Conservation (phyloP, 768 basidiomycete genomes). For the Leccinum sublutescens region DNA sequence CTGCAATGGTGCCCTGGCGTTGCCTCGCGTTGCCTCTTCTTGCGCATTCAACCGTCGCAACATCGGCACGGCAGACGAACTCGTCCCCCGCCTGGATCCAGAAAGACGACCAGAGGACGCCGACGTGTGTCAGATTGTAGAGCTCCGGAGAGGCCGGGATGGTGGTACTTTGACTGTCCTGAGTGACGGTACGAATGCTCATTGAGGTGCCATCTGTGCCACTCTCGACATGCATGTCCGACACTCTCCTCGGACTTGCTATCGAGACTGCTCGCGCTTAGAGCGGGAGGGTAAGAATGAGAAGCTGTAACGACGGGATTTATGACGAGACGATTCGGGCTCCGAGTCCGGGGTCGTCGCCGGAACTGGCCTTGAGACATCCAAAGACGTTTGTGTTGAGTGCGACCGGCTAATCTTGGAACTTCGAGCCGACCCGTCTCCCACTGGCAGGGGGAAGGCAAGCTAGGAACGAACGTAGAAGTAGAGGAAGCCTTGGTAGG, state of each 20-base stretch:
- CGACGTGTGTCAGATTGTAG: constrained; percentile 8
- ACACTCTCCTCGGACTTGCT: neutral
- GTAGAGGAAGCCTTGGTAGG: neutral
- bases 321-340: constrained; percentile 4
- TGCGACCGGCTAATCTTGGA: neutral
- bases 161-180: constrained; percentile 22
- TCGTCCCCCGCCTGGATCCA: neutral
- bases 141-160: neutral
- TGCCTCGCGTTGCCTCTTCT: constrained; percentile 1
- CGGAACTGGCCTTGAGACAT: neutral
- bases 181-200: constrained; percentile 21
- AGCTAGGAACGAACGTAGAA: neutral
- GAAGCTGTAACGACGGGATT: constrained; percentile 23
- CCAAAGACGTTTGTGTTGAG: neutral
- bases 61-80: constrained; percentile 16
- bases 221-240: constrained; percentile 2
- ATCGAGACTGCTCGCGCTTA: constrained; percentile 13
- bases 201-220: constrained; percentile 22
- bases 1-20: neutral
- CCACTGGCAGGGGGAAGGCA: no score
- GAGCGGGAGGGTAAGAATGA: constrained; percentile 20
- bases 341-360: neutral
- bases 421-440: neutral
- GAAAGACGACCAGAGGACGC: constrained; percentile 8
- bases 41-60: constrained; percentile 18